Evolutionary conservation across 2,329 filamentous ascomycete species (phyloP).

Genomic region (Nectriaceae sp.): DNA sequence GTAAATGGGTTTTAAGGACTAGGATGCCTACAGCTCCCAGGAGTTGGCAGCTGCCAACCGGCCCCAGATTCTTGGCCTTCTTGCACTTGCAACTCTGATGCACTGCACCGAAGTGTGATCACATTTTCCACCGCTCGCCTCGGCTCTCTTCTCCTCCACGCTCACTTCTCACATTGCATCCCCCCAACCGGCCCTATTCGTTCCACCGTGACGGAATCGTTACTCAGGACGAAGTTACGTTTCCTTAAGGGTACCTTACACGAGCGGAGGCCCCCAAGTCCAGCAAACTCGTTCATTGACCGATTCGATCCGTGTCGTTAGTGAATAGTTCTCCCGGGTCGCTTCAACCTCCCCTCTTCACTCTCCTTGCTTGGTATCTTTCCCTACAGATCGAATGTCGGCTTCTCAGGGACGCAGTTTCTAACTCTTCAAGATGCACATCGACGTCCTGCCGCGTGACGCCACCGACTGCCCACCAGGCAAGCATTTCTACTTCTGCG

Average conservation of each 20-base stretch:
- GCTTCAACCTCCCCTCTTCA: background rate
- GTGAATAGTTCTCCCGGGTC: no score
- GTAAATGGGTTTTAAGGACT: no score
- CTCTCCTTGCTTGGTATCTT: background rate
- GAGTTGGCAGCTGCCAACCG: no score
- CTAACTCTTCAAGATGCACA: constrained; percentile 11
- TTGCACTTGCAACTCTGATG: no score
- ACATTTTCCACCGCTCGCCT: background rate
- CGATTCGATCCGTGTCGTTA: no score
- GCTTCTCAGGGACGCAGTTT: background rate
- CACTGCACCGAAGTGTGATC: constrained; percentile 5
- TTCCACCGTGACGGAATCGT: background rate
- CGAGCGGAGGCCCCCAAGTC: no score
- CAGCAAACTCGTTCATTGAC: no score
- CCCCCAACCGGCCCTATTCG: background rate
- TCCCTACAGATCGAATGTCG: background rate
- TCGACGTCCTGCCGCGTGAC: constrained; percentile 7
- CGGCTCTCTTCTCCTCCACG: background rate
- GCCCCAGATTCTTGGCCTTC: no score
- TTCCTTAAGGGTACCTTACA: no score
- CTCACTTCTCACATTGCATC: constrained; percentile 3
- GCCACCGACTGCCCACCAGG: constrained; percentile 30
- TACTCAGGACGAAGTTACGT: background rate
- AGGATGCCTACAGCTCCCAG: no score
- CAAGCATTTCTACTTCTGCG: constrained; percentile 41